A percentile compares a stretch with the other conserved stretches of the same genome.
Conservation (phyloP, 805 yeast species). For the Candida maris region DNA sequence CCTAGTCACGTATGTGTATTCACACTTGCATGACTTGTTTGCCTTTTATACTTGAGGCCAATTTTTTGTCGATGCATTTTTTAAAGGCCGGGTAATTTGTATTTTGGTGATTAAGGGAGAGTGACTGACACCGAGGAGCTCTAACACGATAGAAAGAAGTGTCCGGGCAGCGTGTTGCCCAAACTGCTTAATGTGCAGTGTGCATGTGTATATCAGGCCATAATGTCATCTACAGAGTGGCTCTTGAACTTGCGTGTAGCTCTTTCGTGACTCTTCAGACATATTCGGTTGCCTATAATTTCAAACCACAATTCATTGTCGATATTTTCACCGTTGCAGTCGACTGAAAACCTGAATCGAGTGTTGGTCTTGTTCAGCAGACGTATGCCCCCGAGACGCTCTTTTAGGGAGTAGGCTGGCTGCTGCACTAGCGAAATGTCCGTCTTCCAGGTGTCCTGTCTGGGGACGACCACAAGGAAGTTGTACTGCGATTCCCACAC, state of each 20-base stretch:
- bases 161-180: too few relatives aligned
- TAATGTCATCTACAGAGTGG: conserved; percentile 49
- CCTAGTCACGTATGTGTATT: too few relatives aligned
- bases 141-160: too few relatives aligned
- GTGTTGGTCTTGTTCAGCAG: conserved; percentile 67
- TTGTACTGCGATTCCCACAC: conserved; percentile 79
- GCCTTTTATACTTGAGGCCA: too few relatives aligned
- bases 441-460: conserved; percentile 36
- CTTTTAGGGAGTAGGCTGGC: conserved; percentile 22
- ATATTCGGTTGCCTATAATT: conserved; percentile 75
- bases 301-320: conserved; percentile 51
- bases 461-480: conserved; percentile 57
- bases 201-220: too few relatives aligned
- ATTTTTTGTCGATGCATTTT: too few relatives aligned
- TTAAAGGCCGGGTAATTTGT: too few relatives aligned
- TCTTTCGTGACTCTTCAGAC: conserved; percentile 72
- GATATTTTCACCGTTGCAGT: conserved; percentile 27
- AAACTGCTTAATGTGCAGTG: too few relatives aligned
- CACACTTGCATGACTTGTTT: too few relatives aligned
- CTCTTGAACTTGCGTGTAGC: conserved; percentile 82
- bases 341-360: conserved; percentile 51
- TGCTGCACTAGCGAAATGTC: conserved; percentile 11
- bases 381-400: conserved; percentile 57
- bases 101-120: too few relatives aligned
- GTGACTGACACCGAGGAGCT: too few relatives aligned